Base-by-base conservation (phyloP, 257 asterid species). In the Fraxinus cuspidata region DNA sequence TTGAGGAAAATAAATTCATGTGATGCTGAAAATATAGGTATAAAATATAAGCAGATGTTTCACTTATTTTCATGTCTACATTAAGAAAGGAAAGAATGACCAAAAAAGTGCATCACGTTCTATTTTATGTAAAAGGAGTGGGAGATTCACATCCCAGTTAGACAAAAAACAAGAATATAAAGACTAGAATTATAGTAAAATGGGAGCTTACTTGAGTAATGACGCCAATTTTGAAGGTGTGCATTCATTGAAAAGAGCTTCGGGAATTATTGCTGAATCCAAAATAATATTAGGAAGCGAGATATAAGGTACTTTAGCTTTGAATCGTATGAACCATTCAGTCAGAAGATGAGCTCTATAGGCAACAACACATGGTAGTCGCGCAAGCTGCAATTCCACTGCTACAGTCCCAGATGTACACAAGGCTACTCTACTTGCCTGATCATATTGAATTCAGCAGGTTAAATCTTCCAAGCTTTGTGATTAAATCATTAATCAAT, bases 351-450 rank as follows among this genome's bases (percentile, higher is more conserved):
- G 97, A 67, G 99, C 99, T 82, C 97, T 88, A 81, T 92, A 93
- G 25, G 97, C 97, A 77, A 96, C 92, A 63, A 91, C 92, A 81
- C 97, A 92, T 73, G 99, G 98, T 82, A 95, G 84, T 70, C 97
- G 88, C 11, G 99, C 97, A 75, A 96, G 96, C 91, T 89, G 99
- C 87, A 93, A 75, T 78, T 95, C 99, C 85, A 93, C 87, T 1
- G 94, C 96, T 21, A 89, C 97, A 16, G 98, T 95, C 79, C 99
- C 99, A 37, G 99, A 95, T 79, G 99, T 88, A 83, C 99, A 93
- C 74, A 94, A 73, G 53, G 97, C 97, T 38, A 91, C 87, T 66
- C 77, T 79, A 88, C 99, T 92, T 70, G 96, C 97, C 99, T 94
- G 94, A 79, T 72, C 82, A 74, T 70, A 70, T 76, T 27, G 42